phyloP scores from a whole-genome alignment of 2,329 filamentous ascomycete species.

The Scytalidium lignicola region DNA sequence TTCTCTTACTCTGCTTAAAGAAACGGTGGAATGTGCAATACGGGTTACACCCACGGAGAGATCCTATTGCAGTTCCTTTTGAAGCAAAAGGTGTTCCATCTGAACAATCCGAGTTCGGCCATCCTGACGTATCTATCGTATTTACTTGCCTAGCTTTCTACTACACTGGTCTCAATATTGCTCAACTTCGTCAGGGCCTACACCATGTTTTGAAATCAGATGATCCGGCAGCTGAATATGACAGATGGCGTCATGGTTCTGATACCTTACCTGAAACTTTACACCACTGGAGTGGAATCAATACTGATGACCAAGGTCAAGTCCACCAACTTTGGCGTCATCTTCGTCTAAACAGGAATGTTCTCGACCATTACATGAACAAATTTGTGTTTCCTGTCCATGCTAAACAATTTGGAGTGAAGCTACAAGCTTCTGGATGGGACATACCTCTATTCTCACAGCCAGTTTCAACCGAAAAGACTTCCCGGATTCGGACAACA shows the following conservation, averaged over 20 bases:
- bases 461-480: not conserved
- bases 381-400: constrained; percentile 58
- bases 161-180: constrained; percentile 48
- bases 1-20: constrained; percentile 43
- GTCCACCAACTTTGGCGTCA: constrained; percentile 42
- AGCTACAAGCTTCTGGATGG: constrained; percentile 60
- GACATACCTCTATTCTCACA: constrained; percentile 47
- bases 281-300: constrained; percentile 48
- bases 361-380: constrained; percentile 55
- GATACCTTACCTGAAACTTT: constrained; percentile 37
- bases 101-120: constrained; percentile 58
- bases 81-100: constrained; percentile 60
- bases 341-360: constrained; percentile 42
- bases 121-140: constrained; percentile 60
- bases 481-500: constrained; percentile 40
- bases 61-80: constrained; percentile 61
- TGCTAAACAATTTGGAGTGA: constrained; percentile 56
- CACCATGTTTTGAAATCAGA: constrained; percentile 37
- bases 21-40: constrained; percentile 58
- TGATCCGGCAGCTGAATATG: constrained; percentile 44
- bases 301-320: constrained; percentile 49
- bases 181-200: constrained; percentile 44
- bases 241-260: constrained; percentile 39
- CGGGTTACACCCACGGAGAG: constrained; percentile 46
- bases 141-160: constrained; percentile 65